Evolutionary conservation across 2,329 filamentous ascomycete genomes (phyloP), one percentile per base, ranked within the genome.

Genomic region (Periconia sp.): DNA sequence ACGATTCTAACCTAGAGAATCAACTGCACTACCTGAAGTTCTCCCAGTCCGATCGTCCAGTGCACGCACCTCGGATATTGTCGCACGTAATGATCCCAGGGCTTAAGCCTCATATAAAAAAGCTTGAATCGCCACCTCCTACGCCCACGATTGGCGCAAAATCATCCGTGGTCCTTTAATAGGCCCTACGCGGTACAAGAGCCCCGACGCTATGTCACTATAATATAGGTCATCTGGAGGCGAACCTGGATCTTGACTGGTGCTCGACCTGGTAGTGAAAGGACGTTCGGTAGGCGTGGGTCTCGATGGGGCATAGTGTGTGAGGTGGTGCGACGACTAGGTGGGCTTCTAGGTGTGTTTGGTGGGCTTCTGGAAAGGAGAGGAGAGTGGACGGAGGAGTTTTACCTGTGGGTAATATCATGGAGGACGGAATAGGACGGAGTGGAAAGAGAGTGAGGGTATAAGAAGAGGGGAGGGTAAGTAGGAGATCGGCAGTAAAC

Each of bases 371-470:
- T 6, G 39, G 28, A 41, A 19, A 22, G 22, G 30, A 22, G 23
- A 32, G 40, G 42, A 42, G 30, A 23, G 13, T 31, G 22, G 29
- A 30, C 21, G 40, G 30, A 36, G 32, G 34, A 38, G 48, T 50
- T 57, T 33, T 54, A 42, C 51, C 46, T 34, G 48, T 55, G 54
- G 54, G 35, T 57, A 57, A 57, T 57, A 43, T 43, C 21, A n/a
- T 36, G 12, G 28, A 16, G 15, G 17, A n/a, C 13, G 26, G 9
- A 18, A 37, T 18, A 21, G 17, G 8, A 29, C 8, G 9, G 11
- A 38, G 21, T 22, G 21, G 23, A 18, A 12, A 19, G 34, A 23
- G 10, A 26, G 25, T 19, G 23, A 18, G 28, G 35, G 38, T 48
- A 54, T 52, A 54, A 49, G 31, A 46, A 36, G 43, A 24, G 37